These are phyloP conservation scores for Podila epicladia DNA, from an alignment of 192 early-diverging fungal species.

Conservation along the genomic window DNA sequence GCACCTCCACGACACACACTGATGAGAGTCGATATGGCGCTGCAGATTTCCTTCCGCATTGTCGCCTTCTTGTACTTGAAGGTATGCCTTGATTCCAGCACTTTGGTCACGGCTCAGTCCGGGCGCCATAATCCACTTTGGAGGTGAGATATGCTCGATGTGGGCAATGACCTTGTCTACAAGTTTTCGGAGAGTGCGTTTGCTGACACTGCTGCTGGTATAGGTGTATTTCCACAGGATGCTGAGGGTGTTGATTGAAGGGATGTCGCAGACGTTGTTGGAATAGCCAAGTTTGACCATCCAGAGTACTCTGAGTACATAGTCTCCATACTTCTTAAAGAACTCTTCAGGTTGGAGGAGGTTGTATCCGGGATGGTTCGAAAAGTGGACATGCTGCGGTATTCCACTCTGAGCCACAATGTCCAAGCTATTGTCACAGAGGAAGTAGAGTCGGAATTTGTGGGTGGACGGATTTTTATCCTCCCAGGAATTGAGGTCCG, in stretches of 20 bases:
- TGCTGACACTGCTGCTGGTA: not conserved
- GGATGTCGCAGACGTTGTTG: not conserved
- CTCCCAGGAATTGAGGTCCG: not conserved
- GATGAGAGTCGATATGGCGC: too few relatives aligned
- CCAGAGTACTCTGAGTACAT: not conserved
- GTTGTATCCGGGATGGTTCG: not conserved
- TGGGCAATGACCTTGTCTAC: not conserved
- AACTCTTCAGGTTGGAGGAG: not conserved
- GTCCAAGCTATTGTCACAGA: not conserved
- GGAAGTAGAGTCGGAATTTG: not conserved
- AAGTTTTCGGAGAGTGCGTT: not conserved
- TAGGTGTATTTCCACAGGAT: not conserved
- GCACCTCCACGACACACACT: too few relatives aligned
- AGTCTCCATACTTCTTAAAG: not conserved
- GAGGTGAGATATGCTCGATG: not conserved
- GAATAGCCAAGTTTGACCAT: not conserved
- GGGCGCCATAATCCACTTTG: not conserved
- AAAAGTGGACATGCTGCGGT: not conserved
- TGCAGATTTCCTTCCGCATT: too few relatives aligned
- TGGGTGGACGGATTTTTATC: not conserved
- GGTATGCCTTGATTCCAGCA: too few relatives aligned
- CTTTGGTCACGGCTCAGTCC: too few relatives aligned
- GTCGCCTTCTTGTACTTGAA: too few relatives aligned
- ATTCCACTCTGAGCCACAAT: not conserved
- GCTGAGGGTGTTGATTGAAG: not conserved